A percentile compares a stretch with the other conserved stretches of the same genome.
phyloP scores from a whole-genome alignment of 352 stramenopile genomes.

The Pythium dissotocum region DNA sequence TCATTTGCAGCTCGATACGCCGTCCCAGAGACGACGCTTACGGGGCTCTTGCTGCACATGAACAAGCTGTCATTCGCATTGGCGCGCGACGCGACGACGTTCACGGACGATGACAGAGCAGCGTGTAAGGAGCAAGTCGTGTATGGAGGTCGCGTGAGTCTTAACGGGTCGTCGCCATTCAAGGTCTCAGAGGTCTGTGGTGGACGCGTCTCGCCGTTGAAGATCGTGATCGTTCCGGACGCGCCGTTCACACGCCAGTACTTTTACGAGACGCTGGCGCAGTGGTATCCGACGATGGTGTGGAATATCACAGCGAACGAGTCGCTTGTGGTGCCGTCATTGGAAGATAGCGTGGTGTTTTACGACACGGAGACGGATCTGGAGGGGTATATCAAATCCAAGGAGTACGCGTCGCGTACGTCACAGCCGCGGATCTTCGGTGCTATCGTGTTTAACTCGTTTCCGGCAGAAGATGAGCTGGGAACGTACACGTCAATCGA shows the following conservation, averaged over 20 bases:
- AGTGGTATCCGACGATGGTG: slow-evolving; percentile 36
- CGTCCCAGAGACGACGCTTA: slow-evolving; percentile 60
- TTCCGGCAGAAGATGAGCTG: slow-evolving; percentile 27
- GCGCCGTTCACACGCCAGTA: slow-evolving; percentile 58
- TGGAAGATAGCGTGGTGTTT: slow-evolving; percentile 44
- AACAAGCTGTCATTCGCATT: slow-evolving; percentile 39
- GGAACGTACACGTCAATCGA: slow-evolving; percentile 35
- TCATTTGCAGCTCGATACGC: slow-evolving; percentile 37
- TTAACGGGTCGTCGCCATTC: slow-evolving; percentile 37
- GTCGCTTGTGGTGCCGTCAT: slow-evolving; percentile 36
- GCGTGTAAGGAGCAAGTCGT: slow-evolving; percentile 33
- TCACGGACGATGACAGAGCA: slow-evolving; percentile 7
- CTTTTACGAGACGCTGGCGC: slow-evolving; percentile 45
- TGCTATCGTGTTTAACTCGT: slow-evolving; percentile 47
- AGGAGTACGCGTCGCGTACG: slow-evolving; percentile 30
- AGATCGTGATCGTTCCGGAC: slow-evolving; percentile 55
- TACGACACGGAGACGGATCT: slow-evolving; percentile 34
- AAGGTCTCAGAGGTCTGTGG: slow-evolving; percentile 36
- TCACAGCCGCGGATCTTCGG: slow-evolving; percentile 39
- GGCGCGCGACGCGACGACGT: slow-evolving; percentile 23
- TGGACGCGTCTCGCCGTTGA: slow-evolving; percentile 51
- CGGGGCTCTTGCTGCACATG: slow-evolving; percentile 55
- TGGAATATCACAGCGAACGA: slow-evolving; percentile 17
- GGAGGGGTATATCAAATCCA: slow-evolving; percentile 37
- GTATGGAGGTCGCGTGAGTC: slow-evolving; percentile 35